Base-by-base conservation (phyloP, 495 filamentous ascomycete species). In the Lasiosphaeris hirsuta region DNA sequence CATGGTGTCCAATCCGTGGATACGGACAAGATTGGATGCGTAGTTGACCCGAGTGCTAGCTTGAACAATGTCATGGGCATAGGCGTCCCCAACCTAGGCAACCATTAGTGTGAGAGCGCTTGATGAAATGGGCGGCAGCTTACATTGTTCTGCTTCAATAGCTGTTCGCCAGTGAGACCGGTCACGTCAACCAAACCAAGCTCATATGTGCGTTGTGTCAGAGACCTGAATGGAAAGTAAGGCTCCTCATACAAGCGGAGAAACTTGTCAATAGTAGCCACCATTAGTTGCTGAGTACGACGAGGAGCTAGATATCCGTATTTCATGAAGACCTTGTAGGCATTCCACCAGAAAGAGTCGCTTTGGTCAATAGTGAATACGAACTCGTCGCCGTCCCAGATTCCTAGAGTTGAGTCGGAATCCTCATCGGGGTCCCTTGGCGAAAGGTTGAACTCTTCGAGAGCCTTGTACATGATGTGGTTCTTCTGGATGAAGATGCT, bases 31-130 rank as follows among this genome's bases (percentile, higher is more conserved):
- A 58, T 99, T 97, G 60, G 93, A 90, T 0, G 88, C 94, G 74
- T 97, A 97, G 67, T 99, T 99, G 42, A 97, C 94, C 5, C 94
- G 80, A 0, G 94, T 97, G 60, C 85, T 89, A 2, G 94, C 90
- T 73, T 97, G 95, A 10, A 98, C 83, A 41, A 99, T 84, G 46
- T 99, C 92, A 10, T 83, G 83, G 1, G 88, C 73, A 66, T 95
- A 99, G 9, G 70, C 60, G 0, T 77, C 71, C 2, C 78, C 78
- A 39, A 97, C 81, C 78, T 83, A 14, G 10, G 10, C 15, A n/a
- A 6, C 37, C 56, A 50, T 17, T n/a, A 42, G 10, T 10, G 1
- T 2, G 4, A 1, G 23, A 7, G 18, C 4, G 42, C 18, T 7
- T 19, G 34, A 40, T 23, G 4, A 7, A 14, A 19, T 6, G 17